These are phyloP conservation scores for Candida ipomoeae DNA, from an alignment of 805 yeast genomes.

Conservation along the genomic window DNA sequence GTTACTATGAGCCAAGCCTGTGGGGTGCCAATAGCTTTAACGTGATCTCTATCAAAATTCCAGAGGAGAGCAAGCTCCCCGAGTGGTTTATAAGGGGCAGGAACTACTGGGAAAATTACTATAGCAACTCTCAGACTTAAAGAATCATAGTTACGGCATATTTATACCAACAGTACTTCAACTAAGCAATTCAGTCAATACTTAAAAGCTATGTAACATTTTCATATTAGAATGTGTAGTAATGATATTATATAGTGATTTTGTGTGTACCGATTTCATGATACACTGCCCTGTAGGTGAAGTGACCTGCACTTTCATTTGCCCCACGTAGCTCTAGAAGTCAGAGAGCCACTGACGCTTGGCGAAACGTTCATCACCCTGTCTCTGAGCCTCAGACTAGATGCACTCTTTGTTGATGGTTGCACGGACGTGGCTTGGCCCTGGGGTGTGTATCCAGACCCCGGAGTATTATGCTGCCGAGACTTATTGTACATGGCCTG, in stretches of 20 bases:
- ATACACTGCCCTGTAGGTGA: neutral
- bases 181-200: too few species aligned
- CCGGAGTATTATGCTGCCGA: conserved; percentile 34
- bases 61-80: conserved; percentile 63
- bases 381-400: conserved; percentile 17
- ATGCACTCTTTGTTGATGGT: conserved; percentile 9
- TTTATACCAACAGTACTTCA: neutral
- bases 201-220: too few species aligned
- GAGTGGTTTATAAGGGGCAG: conserved; percentile 68
- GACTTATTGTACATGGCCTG: conserved; percentile 40
- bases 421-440: conserved; percentile 6
- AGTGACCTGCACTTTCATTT: conserved; percentile 6
- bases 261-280: too few species aligned
- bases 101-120: conserved; percentile 55
- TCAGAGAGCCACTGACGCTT: conserved; percentile 2
- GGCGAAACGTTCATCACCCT: conserved; percentile 13
- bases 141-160: neutral
- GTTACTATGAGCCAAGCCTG: conserved; percentile 41
- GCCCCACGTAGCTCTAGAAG: conserved; percentile 26
- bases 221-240: too few species aligned
- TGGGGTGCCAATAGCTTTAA: conserved; percentile 35
- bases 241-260: too few species aligned
- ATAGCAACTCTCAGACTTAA: neutral
- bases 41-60: conserved; percentile 46
- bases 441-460: conserved; percentile 25